Evolutionary conservation across 2,329 filamentous ascomycete genomes (phyloP), one percentile per base, ranked within the genome.

Genomic region (Aspergillus sp.): DNA sequence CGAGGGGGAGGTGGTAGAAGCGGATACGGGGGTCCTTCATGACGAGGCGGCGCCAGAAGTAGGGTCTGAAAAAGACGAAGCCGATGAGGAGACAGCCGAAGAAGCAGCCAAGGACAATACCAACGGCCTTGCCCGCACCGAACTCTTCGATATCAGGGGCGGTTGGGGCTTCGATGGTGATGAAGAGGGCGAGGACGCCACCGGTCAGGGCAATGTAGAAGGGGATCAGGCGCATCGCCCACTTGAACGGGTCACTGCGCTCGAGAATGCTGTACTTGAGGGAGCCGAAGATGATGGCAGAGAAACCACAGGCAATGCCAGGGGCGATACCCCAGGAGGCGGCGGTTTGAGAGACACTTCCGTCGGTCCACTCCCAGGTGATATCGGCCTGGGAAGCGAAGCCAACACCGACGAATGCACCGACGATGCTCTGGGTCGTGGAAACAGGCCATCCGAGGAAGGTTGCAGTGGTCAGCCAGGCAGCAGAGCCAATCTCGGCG

Each of bases 161-260:
- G 6, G 60, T 66, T 1, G 68, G 67, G 4, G 65, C 66, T 57
- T 69, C 66, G 58, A 82, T 72, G 47, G 88, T 79, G 56, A 90
- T 83, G 59, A 89, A 82, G 68, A 90, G 74, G 4, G 81, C 79
- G 44, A 82, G 77, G 51, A 83, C 60, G n/a, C 74, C 79, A 44
- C 73, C 79, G 0, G 81, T 82, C 49, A 77, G 62, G 48, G 79
- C 75, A 52, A 82, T 77, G 66, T 81, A 84, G 66, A 78, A 70
- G 4, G 81, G 79, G 35, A 80, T 78, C 37, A 80, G 69, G 48
- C 73, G 76, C 68, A 84, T 75, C 3, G 76, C 80, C 74, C 78
- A 79, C 53, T 79, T 78, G 58, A 82, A 76, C 0, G 81, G 73
- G 55, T 83, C 79, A 19, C 69, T 65, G 55, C 81, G 79, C 62